Base-by-base conservation (phyloP, 2,329 filamentous ascomycete genomes). In the Pseudocercospora macadamiae region DNA sequence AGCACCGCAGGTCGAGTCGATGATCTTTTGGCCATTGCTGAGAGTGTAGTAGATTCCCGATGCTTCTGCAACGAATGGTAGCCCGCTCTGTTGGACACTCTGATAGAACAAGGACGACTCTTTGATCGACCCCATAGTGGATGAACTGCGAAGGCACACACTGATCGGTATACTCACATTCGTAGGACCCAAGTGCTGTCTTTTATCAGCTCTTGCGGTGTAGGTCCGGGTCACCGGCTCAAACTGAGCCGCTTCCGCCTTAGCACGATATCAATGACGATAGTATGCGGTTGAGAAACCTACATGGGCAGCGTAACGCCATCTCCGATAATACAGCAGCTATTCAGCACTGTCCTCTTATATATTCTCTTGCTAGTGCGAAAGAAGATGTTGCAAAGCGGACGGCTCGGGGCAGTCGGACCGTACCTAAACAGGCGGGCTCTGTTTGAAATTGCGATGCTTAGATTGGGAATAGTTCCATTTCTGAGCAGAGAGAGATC, bases 11-110 rank as follows among this genome's bases (percentile, higher is more conserved):
- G 54, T 54, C n/a, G 60, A 60, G 42, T 66, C 64, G 30, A 66
- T 54, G 30, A 66, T 60, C 45, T 51, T 61, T 37, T 25, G 51
- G 49, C 64, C 59, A 37, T 64, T 51, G 49, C 54, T 30, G 14
- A 62, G 51, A 8, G 51, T 58, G 45, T 61, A 58, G 45, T 53
- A 53, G 47, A 51, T 52, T 30, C 47, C 54, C 52, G 76, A 71
- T 6, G 78, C 83, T 0, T 75, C 78, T 7, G 76, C 68, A 3
- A 82, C 81, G 48, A 72, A 75, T 51, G 75, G 71, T 34, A 51
- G 47, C 8, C 47, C 47, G 26, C 47, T 51, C 26, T 51, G 47
- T 51, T 51, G 47, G 32, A 36, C 32, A 36, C 32, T 36, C 32
- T 36, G 32, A 36, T 36, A 36, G 32, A 36, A 36, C 32, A 36